These are phyloP conservation scores for Spongospora subterranea DNA, from an alignment of 208 protist genomes.

Conservation along the genomic window DNA sequence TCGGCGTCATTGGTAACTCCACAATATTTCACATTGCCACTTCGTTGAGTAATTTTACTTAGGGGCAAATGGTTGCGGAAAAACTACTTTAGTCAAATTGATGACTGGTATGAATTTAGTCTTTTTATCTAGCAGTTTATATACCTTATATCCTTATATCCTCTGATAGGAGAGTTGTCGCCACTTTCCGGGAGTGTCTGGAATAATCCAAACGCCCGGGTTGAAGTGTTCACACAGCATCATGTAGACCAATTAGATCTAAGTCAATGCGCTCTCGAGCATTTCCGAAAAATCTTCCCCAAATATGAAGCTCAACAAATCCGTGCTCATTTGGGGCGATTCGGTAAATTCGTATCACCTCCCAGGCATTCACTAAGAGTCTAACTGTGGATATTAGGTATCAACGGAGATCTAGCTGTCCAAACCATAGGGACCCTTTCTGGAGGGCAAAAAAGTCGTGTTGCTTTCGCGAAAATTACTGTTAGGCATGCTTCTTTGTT, in stretches of 20 bases:
- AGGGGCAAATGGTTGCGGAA: conserved; percentile 63
- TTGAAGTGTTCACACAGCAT: conserved; percentile 35
- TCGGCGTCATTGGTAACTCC: conserved; percentile 27
- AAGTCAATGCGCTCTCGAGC: neutral
- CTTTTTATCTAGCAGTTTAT: conserved; percentile 6
- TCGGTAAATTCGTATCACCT: neutral
- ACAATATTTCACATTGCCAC: neutral
- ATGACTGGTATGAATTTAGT: conserved; percentile 44
- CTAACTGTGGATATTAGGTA: neutral
- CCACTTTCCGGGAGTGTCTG: neutral
- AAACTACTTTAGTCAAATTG: conserved; percentile 65
- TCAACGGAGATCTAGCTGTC: neutral
- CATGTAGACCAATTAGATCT: conserved; percentile 39
- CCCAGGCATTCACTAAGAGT: neutral
- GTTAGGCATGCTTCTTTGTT: neutral
- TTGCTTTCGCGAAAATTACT: conserved; percentile 46
- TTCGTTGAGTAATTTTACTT: neutral
- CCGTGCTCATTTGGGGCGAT: neutral
- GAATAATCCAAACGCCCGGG: conserved; percentile 7
- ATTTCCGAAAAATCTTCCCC: conserved; percentile 19
- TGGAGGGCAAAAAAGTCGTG: conserved; percentile 35
- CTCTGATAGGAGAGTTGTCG: conserved; percentile 20
- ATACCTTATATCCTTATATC: no score
- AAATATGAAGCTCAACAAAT: neutral
- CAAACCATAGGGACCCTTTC: conserved; percentile 40